phyloP scores from a whole-genome alignment of 805 yeast genomes.

The Metschnikowia picachoensis region DNA sequence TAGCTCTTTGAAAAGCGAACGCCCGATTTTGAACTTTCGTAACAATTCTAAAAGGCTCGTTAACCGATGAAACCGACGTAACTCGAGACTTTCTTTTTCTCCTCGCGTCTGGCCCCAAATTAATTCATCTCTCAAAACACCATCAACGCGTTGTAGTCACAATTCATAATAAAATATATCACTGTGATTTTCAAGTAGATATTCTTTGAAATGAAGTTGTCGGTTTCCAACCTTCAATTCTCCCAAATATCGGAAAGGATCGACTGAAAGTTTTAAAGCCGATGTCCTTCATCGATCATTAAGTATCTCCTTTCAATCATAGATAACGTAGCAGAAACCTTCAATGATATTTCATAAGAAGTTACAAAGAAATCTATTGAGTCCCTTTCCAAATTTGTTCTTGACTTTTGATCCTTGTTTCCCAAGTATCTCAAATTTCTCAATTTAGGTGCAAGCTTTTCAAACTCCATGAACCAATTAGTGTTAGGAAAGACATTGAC shows the following conservation, averaged over 20 bases:
- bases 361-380: slow-evolving; percentile 61
- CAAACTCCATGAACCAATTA: slow-evolving; percentile 79
- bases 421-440: slow-evolving; percentile 66
- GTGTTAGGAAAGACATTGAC: no score
- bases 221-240: slow-evolving; percentile 65
- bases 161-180: slow-evolving; percentile 15
- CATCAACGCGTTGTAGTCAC: slow-evolving; percentile 31
- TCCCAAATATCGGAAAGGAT: slow-evolving; percentile 66
- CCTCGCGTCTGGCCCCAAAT: slow-evolving; percentile 2
- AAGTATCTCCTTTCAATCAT: slow-evolving; percentile 70
- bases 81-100: no score
- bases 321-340: slow-evolving; percentile 57
- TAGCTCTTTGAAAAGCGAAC: no score
- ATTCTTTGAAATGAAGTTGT: slow-evolving; percentile 49
- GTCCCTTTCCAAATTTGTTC: slow-evolving; percentile 29
- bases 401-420: slow-evolving; percentile 49
- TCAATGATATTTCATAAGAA: slow-evolving; percentile 75
- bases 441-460: slow-evolving; percentile 67
- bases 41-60: no score
- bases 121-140: slow-evolving; percentile 38
- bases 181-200: slow-evolving; percentile 39
- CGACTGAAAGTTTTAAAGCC: slow-evolving; percentile 83
- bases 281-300: slow-evolving; percentile 94
- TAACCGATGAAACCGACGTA: no score
- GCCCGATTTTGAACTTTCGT: no score